phyloP scores from a whole-genome alignment of 2,329 filamentous ascomycete genomes.

The Aspergillus vadensis region DNA sequence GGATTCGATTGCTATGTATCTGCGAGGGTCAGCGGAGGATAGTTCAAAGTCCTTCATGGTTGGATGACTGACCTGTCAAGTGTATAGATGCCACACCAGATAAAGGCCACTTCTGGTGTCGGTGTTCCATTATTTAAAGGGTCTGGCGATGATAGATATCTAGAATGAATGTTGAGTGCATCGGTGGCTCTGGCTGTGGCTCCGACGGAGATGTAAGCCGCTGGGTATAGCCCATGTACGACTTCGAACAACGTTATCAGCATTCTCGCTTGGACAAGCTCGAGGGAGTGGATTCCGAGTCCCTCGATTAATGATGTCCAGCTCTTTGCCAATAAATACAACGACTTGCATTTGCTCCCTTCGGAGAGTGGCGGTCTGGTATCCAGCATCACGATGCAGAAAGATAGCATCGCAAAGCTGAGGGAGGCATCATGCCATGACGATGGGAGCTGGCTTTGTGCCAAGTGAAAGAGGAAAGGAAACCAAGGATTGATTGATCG shows the following conservation, averaged over 20 bases:
- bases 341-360: background rate
- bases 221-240: slow-evolving; percentile 1
- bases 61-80: no score
- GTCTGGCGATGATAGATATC: no score
- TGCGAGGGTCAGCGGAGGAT: no score
- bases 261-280: background rate
- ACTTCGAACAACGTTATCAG: background rate
- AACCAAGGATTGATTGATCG: background rate
- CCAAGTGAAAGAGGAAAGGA: background rate
- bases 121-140: no score
- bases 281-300: background rate
- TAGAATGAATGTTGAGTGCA: background rate
- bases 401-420: background rate
- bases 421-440: background rate
- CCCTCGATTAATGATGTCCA: slow-evolving; percentile 1
- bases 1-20: no score
- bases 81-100: no score
- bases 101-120: no score
- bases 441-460: background rate
- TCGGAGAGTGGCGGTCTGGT: background rate
- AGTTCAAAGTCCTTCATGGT: no score
- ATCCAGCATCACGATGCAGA: no score
- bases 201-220: background rate
- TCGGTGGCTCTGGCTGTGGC: background rate
- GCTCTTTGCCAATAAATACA: background rate